Evolutionary conservation across 177 flowering plant species (phyloP), one percentile per base, ranked within the genome.

Genomic region (Vitis hybrid): DNA sequence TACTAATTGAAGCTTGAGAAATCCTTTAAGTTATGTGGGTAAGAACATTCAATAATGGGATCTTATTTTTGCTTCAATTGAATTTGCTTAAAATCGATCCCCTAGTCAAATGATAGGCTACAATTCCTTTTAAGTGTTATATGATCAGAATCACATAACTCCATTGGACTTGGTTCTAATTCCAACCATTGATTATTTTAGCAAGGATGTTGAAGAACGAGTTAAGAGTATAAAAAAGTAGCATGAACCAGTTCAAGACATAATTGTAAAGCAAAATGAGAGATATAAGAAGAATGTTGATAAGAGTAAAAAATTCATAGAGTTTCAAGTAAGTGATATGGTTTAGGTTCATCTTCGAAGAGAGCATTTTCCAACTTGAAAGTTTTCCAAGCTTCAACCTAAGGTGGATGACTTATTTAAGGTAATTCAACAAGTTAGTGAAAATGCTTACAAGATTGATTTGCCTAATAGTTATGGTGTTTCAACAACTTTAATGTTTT

Each of bases 291-390:
- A 11, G 6, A 14, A 56, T 46, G 71, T 32, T 1, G 14, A 56
- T 17, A 67, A 67, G 40, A 52, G 12, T 4, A 11, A 7, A 67
- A 57, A 10, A n/a, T 24, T 27, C 40, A 54, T 4, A n/a, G 62
- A 10, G 12, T 56, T 67, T 11, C 56, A 46, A n/a, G 30, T 35
- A 56, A 52, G 70, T 11, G 62, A 57, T 56, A 13, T 67, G 27
- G 40, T 67, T 2, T 56, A 52, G 55, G 46, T 67, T 27, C 70
- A 67, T 56, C 62, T 67, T 56, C 9, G 70, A 67, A 67, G 30
- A 12, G 56, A 59, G 11, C 13, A 27, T 1, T 68, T 68, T 59
- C 64, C 56, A 27, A 3, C 2, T 5, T 5, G 14, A 60, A 24
- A 52, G 21, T 27, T 27, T 52, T 32, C 15, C 3, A 65, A 68